Evolutionary conservation across 2,329 filamentous ascomycete genomes (phyloP).

Genomic region (Akanthomyces muscarius): DNA sequence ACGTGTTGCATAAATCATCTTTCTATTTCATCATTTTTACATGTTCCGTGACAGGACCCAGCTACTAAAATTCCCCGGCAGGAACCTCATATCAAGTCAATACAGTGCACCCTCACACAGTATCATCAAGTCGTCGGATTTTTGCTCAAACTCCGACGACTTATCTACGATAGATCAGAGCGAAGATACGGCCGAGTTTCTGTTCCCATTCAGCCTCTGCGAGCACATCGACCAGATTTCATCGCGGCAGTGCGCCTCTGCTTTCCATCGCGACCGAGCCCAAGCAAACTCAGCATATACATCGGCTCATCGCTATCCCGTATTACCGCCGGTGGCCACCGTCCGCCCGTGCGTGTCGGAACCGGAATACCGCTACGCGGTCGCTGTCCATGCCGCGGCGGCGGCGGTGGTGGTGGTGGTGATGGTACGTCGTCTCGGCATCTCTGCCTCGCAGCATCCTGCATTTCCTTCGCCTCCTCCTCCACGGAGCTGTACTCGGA

Average conservation of each 20-base stretch:
- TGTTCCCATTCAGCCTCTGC: too few relatives aligned
- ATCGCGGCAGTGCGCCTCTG: too few relatives aligned
- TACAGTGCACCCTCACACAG: too few relatives aligned
- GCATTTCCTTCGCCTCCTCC: neutral
- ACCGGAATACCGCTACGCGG: neutral
- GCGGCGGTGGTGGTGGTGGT: neutral
- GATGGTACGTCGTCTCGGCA: neutral
- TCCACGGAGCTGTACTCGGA: neutral
- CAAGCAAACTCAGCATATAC: neutral
- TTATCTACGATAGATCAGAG: too few relatives aligned
- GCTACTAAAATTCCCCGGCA: too few relatives aligned
- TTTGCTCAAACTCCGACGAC: too few relatives aligned
- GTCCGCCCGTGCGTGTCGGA: neutral
- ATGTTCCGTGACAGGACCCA: neutral
- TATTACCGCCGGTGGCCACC: neutral
- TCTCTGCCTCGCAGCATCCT: neutral
- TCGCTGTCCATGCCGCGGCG: neutral
- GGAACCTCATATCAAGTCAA: too few relatives aligned
- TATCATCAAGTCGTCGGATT: too few relatives aligned
- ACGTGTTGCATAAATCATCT: too few relatives aligned
- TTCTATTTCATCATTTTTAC: neutral
- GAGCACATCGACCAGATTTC: too few relatives aligned
- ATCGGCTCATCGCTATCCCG: neutral
- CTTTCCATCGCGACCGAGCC: neutral
- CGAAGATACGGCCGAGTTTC: too few relatives aligned